Percentiles rank a stretch among this genome's conserved stretches.
Evolutionary conservation across 306 rosid species (phyloP).

Genomic region (Cucurbita argyrosperma): DNA sequence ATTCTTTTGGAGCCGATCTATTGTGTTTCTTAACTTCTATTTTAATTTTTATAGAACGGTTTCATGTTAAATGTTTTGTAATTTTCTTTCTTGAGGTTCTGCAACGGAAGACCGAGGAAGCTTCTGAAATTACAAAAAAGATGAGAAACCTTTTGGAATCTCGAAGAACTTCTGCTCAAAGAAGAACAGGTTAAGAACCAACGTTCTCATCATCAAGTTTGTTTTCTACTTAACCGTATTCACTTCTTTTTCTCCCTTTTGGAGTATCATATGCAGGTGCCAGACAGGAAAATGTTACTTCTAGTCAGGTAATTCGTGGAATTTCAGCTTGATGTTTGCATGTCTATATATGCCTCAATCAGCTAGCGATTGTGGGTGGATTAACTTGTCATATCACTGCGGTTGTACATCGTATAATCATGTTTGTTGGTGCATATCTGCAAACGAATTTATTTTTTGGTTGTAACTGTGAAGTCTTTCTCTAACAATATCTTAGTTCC

Average conservation of each 20-base stretch:
- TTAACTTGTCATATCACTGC: neutral
- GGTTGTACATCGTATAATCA: neutral
- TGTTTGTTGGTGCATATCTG: neutral
- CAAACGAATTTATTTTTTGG: neutral
- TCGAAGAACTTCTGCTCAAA: slow-evolving; percentile 39
- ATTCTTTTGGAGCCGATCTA: neutral
- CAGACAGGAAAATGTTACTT: slow-evolving; percentile 21
- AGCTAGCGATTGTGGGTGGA: neutral
- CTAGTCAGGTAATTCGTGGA: slow-evolving; percentile 44
- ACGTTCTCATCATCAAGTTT: neutral
- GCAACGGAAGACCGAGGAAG: slow-evolving; percentile 85
- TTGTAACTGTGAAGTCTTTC: neutral
- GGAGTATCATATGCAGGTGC: slow-evolving; percentile 38
- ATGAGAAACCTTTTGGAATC: slow-evolving; percentile 48
- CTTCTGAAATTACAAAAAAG: slow-evolving; percentile 51
- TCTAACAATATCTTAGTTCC: neutral
- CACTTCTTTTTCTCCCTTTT: neutral
- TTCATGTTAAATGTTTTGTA: neutral
- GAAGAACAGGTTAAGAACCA: slow-evolving; percentile 31
- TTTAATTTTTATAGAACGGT: neutral
- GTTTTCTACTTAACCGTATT: neutral
- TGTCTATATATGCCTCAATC: neutral
- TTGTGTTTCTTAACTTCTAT: neutral
- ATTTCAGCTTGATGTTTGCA: neutral
- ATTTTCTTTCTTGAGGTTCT: slow-evolving; percentile 36